Conservation (phyloP, 2,329 filamentous ascomycete genomes). For the Penicillium sclerotigenum region DNA sequence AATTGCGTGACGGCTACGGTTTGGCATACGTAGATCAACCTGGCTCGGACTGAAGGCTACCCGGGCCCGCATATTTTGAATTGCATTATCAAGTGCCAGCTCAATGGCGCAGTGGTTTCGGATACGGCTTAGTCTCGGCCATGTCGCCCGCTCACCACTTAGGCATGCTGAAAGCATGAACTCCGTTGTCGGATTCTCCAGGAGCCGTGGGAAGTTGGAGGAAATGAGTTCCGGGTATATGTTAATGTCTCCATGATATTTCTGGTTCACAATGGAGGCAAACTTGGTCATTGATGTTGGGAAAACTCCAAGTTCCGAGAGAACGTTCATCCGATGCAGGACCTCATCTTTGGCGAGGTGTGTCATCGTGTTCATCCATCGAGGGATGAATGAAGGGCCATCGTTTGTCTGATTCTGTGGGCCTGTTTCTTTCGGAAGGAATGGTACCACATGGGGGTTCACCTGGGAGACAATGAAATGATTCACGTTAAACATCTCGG, state of each 20-base stretch:
- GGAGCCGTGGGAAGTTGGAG: slow-evolving; percentile 69
- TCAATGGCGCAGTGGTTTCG: slow-evolving; percentile 87
- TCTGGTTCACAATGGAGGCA: slow-evolving; percentile 78
- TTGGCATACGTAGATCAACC: slow-evolving; percentile 20
- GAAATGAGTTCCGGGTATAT: slow-evolving; percentile 78
- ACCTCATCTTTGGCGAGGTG: slow-evolving; percentile 75
- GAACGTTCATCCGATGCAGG: slow-evolving; percentile 73
- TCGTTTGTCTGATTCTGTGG: slow-evolving; percentile 28
- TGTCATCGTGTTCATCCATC: slow-evolving; percentile 65
- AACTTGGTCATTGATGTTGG: slow-evolving; percentile 76
- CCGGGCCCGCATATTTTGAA: slow-evolving; percentile 40
- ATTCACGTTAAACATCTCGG: slow-evolving; percentile 97
- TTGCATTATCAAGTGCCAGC: slow-evolving; percentile 60
- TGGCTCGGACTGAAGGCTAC: slow-evolving; percentile 35
- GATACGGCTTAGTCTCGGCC: slow-evolving; percentile 83
- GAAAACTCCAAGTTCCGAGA: slow-evolving; percentile 76
- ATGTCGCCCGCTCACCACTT: slow-evolving; percentile 80
- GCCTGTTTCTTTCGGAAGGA: slow-evolving; percentile 71
- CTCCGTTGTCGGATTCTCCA: slow-evolving; percentile 78
- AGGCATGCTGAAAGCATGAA: slow-evolving; percentile 81
- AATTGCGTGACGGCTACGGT: slow-evolving; percentile 12
- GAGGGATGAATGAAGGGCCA: slow-evolving; percentile 33
- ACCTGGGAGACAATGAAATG: slow-evolving; percentile 98
- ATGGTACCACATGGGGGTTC: slow-evolving; percentile 89
- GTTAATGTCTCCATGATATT: slow-evolving; percentile 92